Conservation (phyloP, 225 moss, liverwort and hornwort genomes). For the Sphagnum tenellum region DNA sequence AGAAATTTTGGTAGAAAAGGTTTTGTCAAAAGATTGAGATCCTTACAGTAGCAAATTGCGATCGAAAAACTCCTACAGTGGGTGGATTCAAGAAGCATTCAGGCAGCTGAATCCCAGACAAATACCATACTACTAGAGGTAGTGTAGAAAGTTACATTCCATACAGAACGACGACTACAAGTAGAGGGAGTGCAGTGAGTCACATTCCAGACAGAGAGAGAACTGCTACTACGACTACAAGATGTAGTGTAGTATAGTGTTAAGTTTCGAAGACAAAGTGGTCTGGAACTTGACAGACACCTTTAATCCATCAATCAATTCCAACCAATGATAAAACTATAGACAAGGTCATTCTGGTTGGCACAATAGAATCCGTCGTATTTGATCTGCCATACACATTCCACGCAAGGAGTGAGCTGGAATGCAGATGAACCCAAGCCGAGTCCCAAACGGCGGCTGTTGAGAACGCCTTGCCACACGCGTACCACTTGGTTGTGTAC, state of each 20-base stretch:
- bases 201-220: too few species aligned
- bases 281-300: neutral
- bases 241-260: neutral
- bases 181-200: too few species aligned
- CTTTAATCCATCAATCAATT: conserved; percentile 8
- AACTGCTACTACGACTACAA: too few species aligned
- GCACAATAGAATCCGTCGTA: conserved; percentile 46
- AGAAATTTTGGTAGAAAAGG: too few species aligned
- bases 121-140: too few species aligned
- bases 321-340: conserved; percentile 28
- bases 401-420: conserved; percentile 26
- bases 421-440: conserved; percentile 4
- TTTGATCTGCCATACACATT: conserved; percentile 48
- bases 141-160: too few species aligned
- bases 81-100: too few species aligned
- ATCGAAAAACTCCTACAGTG: too few species aligned
- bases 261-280: neutral
- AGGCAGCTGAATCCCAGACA: too few species aligned
- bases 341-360: conserved; percentile 26
- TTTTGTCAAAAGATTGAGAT: too few species aligned
- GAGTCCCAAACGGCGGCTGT: conserved; percentile 17
- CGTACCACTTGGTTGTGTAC: conserved; percentile 30
- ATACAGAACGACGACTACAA: too few species aligned
- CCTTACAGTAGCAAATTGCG: too few species aligned
- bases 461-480: conserved; percentile 50